A percentile compares a stretch with the other conserved stretches of the same genome.
Conservation (phyloP, 345 rosid genomes). For the Lagerstroemia speciosa region DNA sequence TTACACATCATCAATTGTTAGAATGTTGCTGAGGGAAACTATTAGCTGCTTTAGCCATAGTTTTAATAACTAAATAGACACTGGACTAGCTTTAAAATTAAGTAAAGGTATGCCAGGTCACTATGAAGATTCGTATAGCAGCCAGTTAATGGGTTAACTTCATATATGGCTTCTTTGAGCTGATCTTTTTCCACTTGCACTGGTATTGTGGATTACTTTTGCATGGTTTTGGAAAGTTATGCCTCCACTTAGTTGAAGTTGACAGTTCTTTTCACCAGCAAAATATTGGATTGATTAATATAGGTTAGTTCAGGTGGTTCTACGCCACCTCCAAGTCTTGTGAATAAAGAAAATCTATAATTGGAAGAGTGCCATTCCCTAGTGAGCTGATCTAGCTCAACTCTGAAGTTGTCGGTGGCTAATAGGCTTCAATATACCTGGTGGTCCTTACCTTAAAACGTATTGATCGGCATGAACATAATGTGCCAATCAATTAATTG, state of each 20-base stretch:
- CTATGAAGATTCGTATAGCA: neutral
- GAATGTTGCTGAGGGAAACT: slow-evolving; percentile 8
- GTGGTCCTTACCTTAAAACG: too few relatives aligned
- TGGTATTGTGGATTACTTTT: neutral
- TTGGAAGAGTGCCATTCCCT: too few relatives aligned
- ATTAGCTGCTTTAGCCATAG: neutral
- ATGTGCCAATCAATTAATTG: neutral
- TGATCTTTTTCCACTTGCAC: neutral
- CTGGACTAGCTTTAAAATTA: neutral
- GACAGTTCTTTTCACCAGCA: neutral
- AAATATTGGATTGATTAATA: neutral
- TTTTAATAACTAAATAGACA: neutral
- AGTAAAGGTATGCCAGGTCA: neutral
- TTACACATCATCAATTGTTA: slow-evolving; percentile 21
- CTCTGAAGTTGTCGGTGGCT: too few relatives aligned
- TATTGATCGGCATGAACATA: too few relatives aligned
- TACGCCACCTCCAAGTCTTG: too few relatives aligned
- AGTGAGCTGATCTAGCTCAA: too few relatives aligned
- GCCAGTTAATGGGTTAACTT: neutral
- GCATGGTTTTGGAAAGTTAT: neutral
- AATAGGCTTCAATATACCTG: too few relatives aligned
- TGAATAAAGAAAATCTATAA: too few relatives aligned
- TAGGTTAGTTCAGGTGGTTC: too few relatives aligned
- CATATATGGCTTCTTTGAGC: neutral
- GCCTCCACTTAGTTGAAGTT: neutral